Percentiles rank a stretch among this genome's conserved stretches.
Evolutionary conservation across 352 stramenopile genomes (phyloP).

Genomic region (Thraustotheca clavata): DNA sequence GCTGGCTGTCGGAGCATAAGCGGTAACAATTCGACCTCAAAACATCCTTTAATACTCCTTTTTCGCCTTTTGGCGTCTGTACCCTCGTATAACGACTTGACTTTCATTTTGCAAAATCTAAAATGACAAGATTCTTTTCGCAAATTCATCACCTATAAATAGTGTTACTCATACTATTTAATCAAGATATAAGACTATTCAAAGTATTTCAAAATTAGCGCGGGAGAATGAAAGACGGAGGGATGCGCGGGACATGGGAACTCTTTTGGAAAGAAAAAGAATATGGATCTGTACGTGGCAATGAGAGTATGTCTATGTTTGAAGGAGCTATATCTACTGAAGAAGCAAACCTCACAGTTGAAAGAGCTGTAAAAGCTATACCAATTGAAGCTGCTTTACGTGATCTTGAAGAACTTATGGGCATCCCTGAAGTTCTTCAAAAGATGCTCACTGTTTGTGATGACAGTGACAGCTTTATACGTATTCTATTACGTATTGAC

Average conservation of each 20-base stretch:
- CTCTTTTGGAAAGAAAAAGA: slow-evolving; percentile 17
- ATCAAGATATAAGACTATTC: not conserved
- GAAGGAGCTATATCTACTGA: not conserved
- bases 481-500: slow-evolving; percentile 44
- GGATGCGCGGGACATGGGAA: slow-evolving; percentile 14
- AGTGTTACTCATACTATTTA: not conserved
- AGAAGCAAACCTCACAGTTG: not conserved
- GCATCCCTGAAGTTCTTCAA: slow-evolving; percentile 22
- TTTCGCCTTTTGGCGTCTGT: no score
- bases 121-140: not conserved
- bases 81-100: no score
- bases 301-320: slow-evolving; percentile 5
- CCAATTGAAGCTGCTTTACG: slow-evolving; percentile 8
- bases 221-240: not conserved
- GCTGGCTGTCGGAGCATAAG: no score
- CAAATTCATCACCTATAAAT: no score
- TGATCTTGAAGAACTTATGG: slow-evolving; percentile 33
- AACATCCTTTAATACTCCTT: no score
- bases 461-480: slow-evolving; percentile 37
- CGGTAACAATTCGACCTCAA: no score
- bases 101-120: not conserved
- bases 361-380: not conserved
- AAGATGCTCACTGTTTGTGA: slow-evolving; percentile 19
- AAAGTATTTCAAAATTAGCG: not conserved
- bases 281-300: not conserved